Evolutionary conservation across 2,329 filamentous ascomycete species (phyloP).

Genomic region (Incumbomyces delicatus): DNA sequence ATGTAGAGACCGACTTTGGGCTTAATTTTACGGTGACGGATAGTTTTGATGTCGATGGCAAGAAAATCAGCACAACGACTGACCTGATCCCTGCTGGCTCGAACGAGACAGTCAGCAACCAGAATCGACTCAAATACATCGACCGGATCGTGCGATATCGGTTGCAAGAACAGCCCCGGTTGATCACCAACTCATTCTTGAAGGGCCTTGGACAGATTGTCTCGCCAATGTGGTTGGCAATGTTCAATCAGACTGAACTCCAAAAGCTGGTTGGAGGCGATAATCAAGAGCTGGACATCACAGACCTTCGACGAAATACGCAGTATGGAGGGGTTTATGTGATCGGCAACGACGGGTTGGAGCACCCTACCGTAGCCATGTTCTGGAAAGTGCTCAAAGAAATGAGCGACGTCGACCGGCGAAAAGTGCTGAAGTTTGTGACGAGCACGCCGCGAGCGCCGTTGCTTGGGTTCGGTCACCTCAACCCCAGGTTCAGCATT

Average conservation of each 20-base stretch:
- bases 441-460: conserved; percentile 88
- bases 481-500: conserved; percentile 82
- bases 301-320: conserved; percentile 76
- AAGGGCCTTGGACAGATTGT: conserved; percentile 80
- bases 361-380: conserved; percentile 74
- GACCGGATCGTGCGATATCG: conserved; percentile 83
- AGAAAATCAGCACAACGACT: conserved; percentile 53
- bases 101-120: conserved; percentile 71
- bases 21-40: conserved; percentile 88
- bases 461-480: conserved; percentile 73
- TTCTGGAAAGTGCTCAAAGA: conserved; percentile 86
- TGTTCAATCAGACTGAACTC: conserved; percentile 96
- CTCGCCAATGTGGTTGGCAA: conserved; percentile 82
- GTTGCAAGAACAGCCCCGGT: conserved; percentile 65
- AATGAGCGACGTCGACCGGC: conserved; percentile 65
- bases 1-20: conserved; percentile 63
- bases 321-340: conserved; percentile 78
- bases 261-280: conserved; percentile 90
- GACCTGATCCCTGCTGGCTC: conserved; percentile 71
- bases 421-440: conserved; percentile 89
- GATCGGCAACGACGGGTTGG: conserved; percentile 76
- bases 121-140: conserved; percentile 89
- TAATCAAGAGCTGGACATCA: conserved; percentile 72
- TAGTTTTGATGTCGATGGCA: conserved; percentile 33
- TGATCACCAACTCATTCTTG: conserved; percentile 82